Evolutionary conservation across 306 rosid genomes (phyloP).

Genomic region (Mimosa bimucronata): DNA sequence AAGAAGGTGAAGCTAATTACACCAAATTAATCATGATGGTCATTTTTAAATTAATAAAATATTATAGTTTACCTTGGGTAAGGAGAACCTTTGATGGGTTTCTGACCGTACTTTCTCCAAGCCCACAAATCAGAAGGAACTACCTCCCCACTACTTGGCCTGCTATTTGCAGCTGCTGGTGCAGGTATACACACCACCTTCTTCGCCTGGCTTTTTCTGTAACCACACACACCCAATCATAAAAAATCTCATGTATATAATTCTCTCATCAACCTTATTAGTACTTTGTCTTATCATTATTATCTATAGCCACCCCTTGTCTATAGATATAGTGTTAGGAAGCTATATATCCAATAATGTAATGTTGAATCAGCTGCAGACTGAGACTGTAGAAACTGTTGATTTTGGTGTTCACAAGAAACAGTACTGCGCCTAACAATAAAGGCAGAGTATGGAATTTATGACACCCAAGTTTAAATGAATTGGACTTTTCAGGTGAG

Average conservation of each 20-base stretch:
- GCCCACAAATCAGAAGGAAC: constrained; percentile 95
- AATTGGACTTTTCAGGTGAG: constrained; percentile 41
- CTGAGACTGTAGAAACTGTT: background rate
- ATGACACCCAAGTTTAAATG: constrained; percentile 5
- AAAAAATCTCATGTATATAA: too few relatives aligned
- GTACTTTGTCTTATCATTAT: background rate
- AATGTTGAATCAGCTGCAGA: background rate
- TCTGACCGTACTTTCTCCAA: constrained; percentile 94
- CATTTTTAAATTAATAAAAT: background rate
- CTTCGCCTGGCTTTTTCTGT: constrained; percentile 80
- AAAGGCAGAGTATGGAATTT: background rate
- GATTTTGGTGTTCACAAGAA: background rate
- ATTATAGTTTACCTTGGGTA: constrained; percentile 62
- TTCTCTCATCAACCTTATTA: background rate
- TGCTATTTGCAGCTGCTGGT: constrained; percentile 72
- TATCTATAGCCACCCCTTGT: background rate
- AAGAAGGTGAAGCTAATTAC: background rate
- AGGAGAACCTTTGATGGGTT: constrained; percentile 95
- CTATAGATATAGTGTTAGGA: background rate
- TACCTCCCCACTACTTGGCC: constrained; percentile 72
- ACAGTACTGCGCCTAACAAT: constrained; percentile 24
- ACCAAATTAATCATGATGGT: background rate
- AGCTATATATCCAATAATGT: background rate
- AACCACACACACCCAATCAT: background rate
- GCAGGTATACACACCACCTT: constrained; percentile 84